Percentiles rank a stretch among this genome's conserved stretches.
phyloP scores from a whole-genome alignment of 1,284 basidiomycete genomes.

The Singerocomus inundabilis region DNA sequence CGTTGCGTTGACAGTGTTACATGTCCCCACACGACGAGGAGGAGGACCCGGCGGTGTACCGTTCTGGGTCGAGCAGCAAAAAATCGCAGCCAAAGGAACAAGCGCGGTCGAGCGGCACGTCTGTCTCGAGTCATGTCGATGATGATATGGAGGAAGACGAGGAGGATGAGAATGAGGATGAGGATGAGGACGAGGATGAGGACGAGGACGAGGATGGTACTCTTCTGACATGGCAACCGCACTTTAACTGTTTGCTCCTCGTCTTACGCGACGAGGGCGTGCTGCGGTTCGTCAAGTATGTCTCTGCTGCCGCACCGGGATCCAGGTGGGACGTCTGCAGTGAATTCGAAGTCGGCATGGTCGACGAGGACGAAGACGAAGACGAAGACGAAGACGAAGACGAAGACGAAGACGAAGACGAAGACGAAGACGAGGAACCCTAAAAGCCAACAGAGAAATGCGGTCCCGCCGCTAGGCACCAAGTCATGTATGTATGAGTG shows the following conservation, averaged over 20 bases:
- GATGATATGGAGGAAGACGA: slow-evolving; percentile 34
- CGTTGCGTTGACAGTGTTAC: slow-evolving; percentile 74
- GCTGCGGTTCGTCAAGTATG: slow-evolving; percentile 92
- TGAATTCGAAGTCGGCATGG: slow-evolving; percentile 83
- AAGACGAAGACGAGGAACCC: slow-evolving; percentile 23
- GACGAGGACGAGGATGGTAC: slow-evolving; percentile 63
- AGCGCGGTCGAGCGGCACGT: slow-evolving; percentile 12
- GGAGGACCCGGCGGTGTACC: slow-evolving; percentile 93
- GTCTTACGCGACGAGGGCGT: slow-evolving; percentile 93
- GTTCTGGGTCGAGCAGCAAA: slow-evolving; percentile 56
- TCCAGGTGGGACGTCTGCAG: slow-evolving; percentile 89
- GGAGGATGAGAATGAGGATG: slow-evolving; percentile 34
- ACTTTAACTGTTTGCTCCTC: slow-evolving; percentile 88
- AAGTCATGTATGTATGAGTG: background rate
- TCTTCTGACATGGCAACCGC: slow-evolving; percentile 85
- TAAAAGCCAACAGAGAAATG: background rate
- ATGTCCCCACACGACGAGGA: slow-evolving; percentile 92
- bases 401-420: slow-evolving; percentile 30
- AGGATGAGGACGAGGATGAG: slow-evolving; percentile 40
- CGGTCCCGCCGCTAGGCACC: background rate
- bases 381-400: slow-evolving; percentile 23
- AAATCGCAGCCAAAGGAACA: slow-evolving; percentile 34
- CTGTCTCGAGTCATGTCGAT: slow-evolving; percentile 19
- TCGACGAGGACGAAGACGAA: slow-evolving; percentile 41
- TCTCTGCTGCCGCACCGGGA: slow-evolving; percentile 82